These are phyloP conservation scores for Monosporascus sp. DNA, from an alignment of 2,329 filamentous ascomycete genomes.

Conservation along the genomic window DNA sequence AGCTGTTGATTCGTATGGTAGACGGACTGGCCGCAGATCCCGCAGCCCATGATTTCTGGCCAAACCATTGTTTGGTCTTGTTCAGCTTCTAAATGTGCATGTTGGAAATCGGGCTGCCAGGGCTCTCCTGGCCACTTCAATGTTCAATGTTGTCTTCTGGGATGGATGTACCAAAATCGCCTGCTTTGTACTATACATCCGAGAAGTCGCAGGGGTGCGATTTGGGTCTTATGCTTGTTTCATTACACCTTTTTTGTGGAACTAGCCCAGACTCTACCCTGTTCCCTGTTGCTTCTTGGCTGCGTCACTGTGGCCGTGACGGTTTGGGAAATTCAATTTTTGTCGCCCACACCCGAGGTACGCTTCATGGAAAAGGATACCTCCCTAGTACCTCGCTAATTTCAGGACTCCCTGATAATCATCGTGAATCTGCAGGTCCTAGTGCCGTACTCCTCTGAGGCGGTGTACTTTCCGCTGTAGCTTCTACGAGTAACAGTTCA, in stretches of 20 bases:
- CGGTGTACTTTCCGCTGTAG: conserved; percentile 24
- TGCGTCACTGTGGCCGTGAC: conserved; percentile 25
- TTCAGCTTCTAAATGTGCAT: not conserved
- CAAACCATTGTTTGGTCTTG: not conserved
- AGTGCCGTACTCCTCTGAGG: not conserved
- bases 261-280: conserved; percentile 8
- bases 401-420: not conserved
- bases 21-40: not conserved
- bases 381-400: conserved; percentile 17
- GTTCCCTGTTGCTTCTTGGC: conserved; percentile 18
- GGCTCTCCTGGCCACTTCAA: not conserved
- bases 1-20: not conserved
- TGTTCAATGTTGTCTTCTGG: not conserved
- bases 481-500: conserved; percentile 3
- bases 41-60: not conserved
- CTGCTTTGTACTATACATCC: conserved; percentile 12
- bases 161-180: not conserved
- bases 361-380: not conserved
- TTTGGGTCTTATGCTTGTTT: conserved; percentile 27
- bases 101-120: not conserved
- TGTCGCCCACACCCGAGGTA: conserved; percentile 13
- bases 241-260: conserved; percentile 23
- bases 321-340: conserved; percentile 24
- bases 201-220: conserved; percentile 16
- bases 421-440: not conserved